Conservation (phyloP, 345 rosid species). For the Lumnitzera littorea region DNA sequence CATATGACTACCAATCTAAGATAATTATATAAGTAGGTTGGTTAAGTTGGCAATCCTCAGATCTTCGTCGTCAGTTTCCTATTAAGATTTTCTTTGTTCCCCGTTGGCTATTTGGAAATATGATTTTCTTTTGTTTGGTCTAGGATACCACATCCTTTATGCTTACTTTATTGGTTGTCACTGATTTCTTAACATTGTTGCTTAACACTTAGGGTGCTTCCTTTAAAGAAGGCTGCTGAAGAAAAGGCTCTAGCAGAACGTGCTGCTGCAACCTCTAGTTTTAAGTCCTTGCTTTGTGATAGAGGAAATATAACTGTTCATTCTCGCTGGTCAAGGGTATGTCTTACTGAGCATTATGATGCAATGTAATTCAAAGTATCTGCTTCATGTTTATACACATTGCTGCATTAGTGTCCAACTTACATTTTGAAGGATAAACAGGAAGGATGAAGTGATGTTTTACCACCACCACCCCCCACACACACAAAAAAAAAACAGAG, state of each 20-base stretch:
- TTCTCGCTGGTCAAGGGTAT: conserved; percentile 93
- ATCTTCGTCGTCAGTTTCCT: conserved; percentile 10
- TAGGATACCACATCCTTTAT: neutral
- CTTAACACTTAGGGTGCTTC: conserved; percentile 50
- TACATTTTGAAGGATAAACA: no score
- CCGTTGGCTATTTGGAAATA: neutral
- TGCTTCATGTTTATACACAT: no score
- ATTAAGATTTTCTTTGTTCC: neutral
- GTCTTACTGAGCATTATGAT: no score
- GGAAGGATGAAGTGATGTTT: no score
- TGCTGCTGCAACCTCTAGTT: conserved; percentile 56
- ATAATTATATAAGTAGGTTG: conserved; percentile 23
- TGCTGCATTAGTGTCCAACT: no score
- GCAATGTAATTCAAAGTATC: no score
- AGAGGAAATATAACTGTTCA: conserved; percentile 51
- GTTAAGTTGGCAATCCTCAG: conserved; percentile 23
- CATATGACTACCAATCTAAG: conserved; percentile 21
- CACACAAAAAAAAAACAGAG: no score
- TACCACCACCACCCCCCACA: no score
- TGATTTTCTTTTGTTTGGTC: neutral
- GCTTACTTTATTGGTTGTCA: neutral
- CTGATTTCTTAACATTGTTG: conserved; percentile 2
- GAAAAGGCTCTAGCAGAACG: conserved; percentile 73
- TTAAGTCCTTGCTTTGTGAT: conserved; percentile 78
- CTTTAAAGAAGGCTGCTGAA: conserved; percentile 66